These are phyloP conservation scores for Geoglossum glabrum DNA, from an alignment of 495 filamentous ascomycete species.

Conservation along the genomic window DNA sequence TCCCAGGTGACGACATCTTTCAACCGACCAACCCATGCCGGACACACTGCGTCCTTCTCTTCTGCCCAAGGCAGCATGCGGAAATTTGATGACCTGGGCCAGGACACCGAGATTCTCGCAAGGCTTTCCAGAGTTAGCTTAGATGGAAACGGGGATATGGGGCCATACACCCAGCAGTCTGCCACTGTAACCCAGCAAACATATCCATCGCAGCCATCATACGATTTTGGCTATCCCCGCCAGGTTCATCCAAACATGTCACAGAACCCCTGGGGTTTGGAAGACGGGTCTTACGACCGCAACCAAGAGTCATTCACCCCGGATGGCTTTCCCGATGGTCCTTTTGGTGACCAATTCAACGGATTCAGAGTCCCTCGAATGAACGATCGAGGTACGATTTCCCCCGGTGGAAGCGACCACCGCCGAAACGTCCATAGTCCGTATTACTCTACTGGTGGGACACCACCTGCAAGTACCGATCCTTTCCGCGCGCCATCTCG, in stretches of 20 bases:
- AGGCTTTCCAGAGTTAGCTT: background rate
- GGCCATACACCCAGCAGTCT: background rate
- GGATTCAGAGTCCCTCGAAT: background rate
- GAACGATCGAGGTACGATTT: conserved; percentile 6
- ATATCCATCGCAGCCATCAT: background rate
- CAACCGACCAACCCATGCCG: conserved; percentile 4
- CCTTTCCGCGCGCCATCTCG: conserved; percentile 25
- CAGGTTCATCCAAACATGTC: background rate
- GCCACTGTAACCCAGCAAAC: background rate
- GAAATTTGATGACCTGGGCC: conserved; percentile 19
- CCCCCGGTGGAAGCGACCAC: conserved; percentile 12
- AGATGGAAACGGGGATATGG: background rate
- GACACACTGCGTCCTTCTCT: conserved; percentile 11
- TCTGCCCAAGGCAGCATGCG: conserved; percentile 12
- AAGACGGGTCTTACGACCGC: background rate
- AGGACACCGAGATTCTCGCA: conserved; percentile 18
- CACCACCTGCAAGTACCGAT: conserved; percentile 18
- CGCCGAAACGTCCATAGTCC: conserved; percentile 14
- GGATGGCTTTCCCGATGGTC: conserved; percentile 9
- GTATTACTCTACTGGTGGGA: conserved; percentile 18
- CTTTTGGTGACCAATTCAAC: conserved; percentile 9
- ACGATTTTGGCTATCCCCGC: background rate
- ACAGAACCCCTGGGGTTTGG: background rate
- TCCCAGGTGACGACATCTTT: conserved; percentile 6
- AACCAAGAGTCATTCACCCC: conserved; percentile 11